These are phyloP conservation scores for Croton laevigatus DNA, from an alignment of 441 rosid genomes.

Conservation along the genomic window DNA sequence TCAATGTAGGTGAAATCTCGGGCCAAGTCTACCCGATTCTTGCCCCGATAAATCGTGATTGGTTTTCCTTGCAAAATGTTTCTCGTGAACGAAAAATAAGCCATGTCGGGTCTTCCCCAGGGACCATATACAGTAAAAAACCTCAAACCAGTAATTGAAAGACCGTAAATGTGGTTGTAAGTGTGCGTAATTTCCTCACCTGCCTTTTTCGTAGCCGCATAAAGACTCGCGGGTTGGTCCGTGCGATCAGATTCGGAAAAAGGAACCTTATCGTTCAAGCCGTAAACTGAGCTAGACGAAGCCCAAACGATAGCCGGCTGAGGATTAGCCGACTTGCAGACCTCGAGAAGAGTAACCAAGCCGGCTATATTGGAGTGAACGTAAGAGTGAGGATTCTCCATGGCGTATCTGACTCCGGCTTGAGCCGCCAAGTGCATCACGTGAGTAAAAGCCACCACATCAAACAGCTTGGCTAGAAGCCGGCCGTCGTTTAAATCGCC, in stretches of 20 bases:
- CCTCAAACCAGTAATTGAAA: slow-evolving; percentile 78
- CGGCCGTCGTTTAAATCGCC: slow-evolving; percentile 80
- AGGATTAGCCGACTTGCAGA: slow-evolving; percentile 71
- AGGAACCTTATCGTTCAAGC: slow-evolving; percentile 70
- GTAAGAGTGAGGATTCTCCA: slow-evolving; percentile 83
- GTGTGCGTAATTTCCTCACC: slow-evolving; percentile 93
- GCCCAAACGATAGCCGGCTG: slow-evolving; percentile 95
- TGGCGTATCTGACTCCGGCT: slow-evolving; percentile 92
- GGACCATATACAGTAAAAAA: slow-evolving; percentile 96
- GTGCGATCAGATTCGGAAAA: slow-evolving; percentile 79
- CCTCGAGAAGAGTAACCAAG: slow-evolving; percentile 73
- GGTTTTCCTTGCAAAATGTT: slow-evolving; percentile 84
- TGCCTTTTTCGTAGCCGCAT: slow-evolving; percentile 93
- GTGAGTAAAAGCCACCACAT: slow-evolving; percentile 78
- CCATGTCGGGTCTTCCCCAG: slow-evolving; percentile 98
- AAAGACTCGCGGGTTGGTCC: slow-evolving; percentile 84
- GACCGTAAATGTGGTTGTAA: slow-evolving; percentile 87
- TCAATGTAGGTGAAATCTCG: slow-evolving; percentile 93
- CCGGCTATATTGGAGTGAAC: slow-evolving; percentile 86
- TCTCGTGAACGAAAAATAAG: slow-evolving; percentile 76
- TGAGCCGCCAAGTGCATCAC: slow-evolving; percentile 97
- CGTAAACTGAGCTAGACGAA: slow-evolving; percentile 89
- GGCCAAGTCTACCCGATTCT: slow-evolving; percentile 71
- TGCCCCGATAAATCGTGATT: slow-evolving; percentile 76
- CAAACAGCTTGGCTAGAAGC: slow-evolving; percentile 69